These are phyloP conservation scores for Exidia glandulosa DNA, from an alignment of 768 basidiomycete genomes.

Conservation along the genomic window DNA sequence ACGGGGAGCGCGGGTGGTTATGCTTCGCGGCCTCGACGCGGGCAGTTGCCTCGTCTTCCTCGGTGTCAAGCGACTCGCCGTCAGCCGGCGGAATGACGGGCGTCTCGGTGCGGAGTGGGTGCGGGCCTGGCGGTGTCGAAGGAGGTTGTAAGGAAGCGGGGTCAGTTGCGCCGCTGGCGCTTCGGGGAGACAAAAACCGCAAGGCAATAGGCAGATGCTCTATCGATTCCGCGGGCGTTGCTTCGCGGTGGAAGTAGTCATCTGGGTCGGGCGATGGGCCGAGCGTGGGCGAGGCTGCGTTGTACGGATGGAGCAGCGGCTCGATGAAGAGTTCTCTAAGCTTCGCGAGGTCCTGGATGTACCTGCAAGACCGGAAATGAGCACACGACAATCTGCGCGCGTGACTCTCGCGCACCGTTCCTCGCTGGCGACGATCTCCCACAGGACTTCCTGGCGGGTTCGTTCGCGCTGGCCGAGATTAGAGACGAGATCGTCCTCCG, in stretches of 20 bases:
- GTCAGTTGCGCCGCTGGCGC: background rate
- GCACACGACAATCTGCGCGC: slow-evolving; percentile 3
- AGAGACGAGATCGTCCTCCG: slow-evolving; percentile 86
- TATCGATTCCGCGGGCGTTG: slow-evolving; percentile 50
- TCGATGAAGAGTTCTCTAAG: slow-evolving; percentile 93
- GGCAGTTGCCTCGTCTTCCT: slow-evolving; percentile 37
- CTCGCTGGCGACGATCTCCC: slow-evolving; percentile 94
- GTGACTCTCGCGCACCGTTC: slow-evolving; percentile 52
- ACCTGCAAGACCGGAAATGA: slow-evolving; percentile 40
- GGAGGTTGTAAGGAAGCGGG: background rate
- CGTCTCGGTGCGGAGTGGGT: slow-evolving; percentile 34
- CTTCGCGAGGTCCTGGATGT: slow-evolving; percentile 79
- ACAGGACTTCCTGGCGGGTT: slow-evolving; percentile 90
- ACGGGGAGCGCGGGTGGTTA: slow-evolving; percentile 69
- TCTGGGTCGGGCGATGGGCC: slow-evolving; percentile 19
- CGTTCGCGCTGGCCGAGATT: slow-evolving; percentile 90
- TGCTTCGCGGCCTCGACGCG: slow-evolving; percentile 30
- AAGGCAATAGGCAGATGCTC: slow-evolving; percentile 84
- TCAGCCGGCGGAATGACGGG: slow-evolving; percentile 31
- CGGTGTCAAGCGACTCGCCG: slow-evolving; percentile 61
- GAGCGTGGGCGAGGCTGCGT: slow-evolving; percentile 40
- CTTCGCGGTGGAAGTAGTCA: slow-evolving; percentile 47
- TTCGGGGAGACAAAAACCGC: slow-evolving; percentile 70
- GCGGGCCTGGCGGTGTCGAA: background rate
- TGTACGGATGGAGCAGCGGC: slow-evolving; percentile 77